Conservation (phyloP, 306 rosid species). For the Aeschynomene evenia region DNA sequence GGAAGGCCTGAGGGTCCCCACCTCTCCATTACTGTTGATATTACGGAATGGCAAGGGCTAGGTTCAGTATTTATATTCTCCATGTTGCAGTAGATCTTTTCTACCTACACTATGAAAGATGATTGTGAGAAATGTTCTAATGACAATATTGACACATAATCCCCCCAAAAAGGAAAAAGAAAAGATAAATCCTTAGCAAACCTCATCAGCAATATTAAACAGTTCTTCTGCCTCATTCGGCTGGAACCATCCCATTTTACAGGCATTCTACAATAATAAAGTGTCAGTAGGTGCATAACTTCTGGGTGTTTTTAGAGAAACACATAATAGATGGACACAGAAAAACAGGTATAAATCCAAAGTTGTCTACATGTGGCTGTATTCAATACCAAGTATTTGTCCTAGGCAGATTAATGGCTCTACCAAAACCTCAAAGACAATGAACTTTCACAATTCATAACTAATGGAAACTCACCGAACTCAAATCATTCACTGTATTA, state of each 20-base stretch:
- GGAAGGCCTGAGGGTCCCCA: conserved; percentile 31
- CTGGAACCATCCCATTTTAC: conserved; percentile 73
- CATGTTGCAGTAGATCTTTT: conserved; percentile 48
- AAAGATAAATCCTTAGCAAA: conserved; percentile 28
- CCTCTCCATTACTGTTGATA: conserved; percentile 66
- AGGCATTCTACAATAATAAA: conserved; percentile 59
- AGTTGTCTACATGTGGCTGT: background rate
- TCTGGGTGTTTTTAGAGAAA: conserved; percentile 5
- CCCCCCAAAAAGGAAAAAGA: background rate
- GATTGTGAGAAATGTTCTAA: conserved; percentile 21
- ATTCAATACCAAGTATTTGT: conserved; percentile 4
- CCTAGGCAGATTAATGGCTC: conserved; percentile 10
- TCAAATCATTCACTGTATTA: no score
- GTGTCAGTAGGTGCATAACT: conserved; percentile 23
- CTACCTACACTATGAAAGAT: conserved; percentile 44
- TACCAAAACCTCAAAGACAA: background rate
- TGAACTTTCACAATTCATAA: background rate
- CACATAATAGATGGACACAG: background rate
- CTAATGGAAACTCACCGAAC: conserved; percentile 17
- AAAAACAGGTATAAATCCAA: conserved; percentile 14
- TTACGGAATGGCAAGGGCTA: conserved; percentile 35
- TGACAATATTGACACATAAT: background rate
- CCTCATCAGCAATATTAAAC: conserved; percentile 59
- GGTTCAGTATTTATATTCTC: conserved; percentile 38
- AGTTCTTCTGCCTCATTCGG: conserved; percentile 63